Conservation (phyloP, 371 early-diverging fungal species). For the Mucor plumbeus region DNA sequence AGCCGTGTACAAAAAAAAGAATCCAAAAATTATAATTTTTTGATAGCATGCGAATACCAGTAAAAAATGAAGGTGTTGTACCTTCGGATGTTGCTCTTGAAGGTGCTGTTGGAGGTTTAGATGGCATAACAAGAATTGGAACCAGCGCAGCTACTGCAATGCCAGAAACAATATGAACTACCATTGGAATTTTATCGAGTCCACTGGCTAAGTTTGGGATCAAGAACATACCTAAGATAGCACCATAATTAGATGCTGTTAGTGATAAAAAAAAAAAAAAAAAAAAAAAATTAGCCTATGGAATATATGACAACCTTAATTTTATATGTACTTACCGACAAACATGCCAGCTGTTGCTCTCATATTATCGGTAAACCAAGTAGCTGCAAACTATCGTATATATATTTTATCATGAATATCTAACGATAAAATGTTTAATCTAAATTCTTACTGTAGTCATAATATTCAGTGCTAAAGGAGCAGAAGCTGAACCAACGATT, state of each 20-base stretch:
- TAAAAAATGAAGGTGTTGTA: slow-evolving; percentile 39
- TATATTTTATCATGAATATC: not conserved
- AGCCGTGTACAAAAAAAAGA: slow-evolving; percentile 45
- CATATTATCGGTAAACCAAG: slow-evolving; percentile 70
- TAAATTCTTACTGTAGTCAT: slow-evolving; percentile 50
- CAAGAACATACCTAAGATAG: slow-evolving; percentile 60
- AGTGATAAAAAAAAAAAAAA: too few relatives aligned
- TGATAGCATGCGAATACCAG: slow-evolving; percentile 38
- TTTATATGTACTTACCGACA: slow-evolving; percentile 35
- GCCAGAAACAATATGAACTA: slow-evolving; percentile 46
- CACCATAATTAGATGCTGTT: slow-evolving; percentile 59
- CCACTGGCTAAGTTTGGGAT: slow-evolving; percentile 56
- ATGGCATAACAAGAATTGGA: slow-evolving; percentile 44
- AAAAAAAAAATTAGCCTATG: not conserved
- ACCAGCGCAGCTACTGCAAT: slow-evolving; percentile 39
- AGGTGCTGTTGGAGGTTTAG: slow-evolving; percentile 55
- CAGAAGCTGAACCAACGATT: slow-evolving; percentile 58
- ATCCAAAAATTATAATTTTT: slow-evolving; percentile 51
- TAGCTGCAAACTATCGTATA: slow-evolving; percentile 54
- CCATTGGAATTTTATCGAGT: slow-evolving; percentile 38
- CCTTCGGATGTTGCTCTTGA: slow-evolving; percentile 25
- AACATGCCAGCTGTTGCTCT: slow-evolving; percentile 70
- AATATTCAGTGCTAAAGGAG: slow-evolving; percentile 68
- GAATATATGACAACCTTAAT: not conserved
- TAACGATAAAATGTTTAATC: too few relatives aligned